Conservation (phyloP, 495 filamentous ascomycete genomes). For the Chaetomium fimeti region DNA sequence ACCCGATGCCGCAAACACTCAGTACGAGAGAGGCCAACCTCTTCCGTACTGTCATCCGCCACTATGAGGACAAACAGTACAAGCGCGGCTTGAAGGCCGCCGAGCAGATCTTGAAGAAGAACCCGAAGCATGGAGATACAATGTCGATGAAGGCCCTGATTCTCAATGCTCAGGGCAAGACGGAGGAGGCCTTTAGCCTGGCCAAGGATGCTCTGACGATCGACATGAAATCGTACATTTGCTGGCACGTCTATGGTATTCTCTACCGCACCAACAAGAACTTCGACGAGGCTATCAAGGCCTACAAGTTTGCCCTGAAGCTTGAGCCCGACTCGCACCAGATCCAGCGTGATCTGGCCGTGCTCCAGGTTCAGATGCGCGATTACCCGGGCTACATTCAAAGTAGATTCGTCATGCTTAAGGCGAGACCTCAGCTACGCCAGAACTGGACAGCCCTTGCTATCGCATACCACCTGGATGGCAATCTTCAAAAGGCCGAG, state of each 20-base stretch:
- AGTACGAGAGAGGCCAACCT: constrained; percentile 86
- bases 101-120: constrained; percentile 90
- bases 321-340: constrained; percentile 90
- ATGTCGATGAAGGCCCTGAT: constrained; percentile 99
- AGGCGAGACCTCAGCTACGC: constrained; percentile 70
- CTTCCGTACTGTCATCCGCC: constrained; percentile 89
- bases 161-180: constrained; percentile 84
- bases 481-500: constrained; percentile 81
- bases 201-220: constrained; percentile 87
- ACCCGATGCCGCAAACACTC: constrained; percentile 75
- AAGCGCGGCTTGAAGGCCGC: constrained; percentile 94
- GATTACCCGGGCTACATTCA: constrained; percentile 93
- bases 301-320: constrained; percentile 90
- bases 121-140: constrained; percentile 95
- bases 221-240: constrained; percentile 98
- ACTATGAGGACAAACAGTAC: constrained; percentile 97
- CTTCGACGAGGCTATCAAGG: constrained; percentile 97
- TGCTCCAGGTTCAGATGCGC: constrained; percentile 93
- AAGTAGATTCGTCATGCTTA: constrained; percentile 79
- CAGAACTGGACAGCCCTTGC: constrained; percentile 97
- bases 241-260: constrained; percentile 99
- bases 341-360: constrained; percentile 89
- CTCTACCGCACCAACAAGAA: constrained; percentile 91
- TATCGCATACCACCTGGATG: constrained; percentile 84
- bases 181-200: constrained; percentile 87